Evolutionary conservation across 352 stramenopile species (phyloP), one percentile per base, ranked within the genome.

Genomic region (Phytophthora lateralis): DNA sequence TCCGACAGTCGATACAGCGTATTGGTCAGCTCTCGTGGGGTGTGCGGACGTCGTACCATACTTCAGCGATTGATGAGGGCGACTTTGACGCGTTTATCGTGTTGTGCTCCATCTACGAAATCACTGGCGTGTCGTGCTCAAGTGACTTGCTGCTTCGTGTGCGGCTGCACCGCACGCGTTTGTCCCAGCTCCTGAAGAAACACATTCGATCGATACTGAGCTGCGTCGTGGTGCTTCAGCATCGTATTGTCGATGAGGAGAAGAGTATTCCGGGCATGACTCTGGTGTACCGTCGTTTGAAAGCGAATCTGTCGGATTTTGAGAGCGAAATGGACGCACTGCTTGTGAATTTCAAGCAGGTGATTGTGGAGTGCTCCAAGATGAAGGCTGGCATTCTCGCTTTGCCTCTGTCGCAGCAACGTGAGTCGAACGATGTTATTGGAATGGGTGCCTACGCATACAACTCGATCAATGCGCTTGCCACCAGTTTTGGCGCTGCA

Each of bases 81-180:
- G 76, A 87, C 51, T 92, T 92, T 51, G 84, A 95, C 35, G 86
- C 84, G 18, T 95, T 90, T 54, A 88, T 91, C 27, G 85, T 92
- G 51, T 54, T 95, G 20, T 95, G 86, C 62, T 91, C 84, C n/a
- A 93, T 95, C 37, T 95, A 95, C 51, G 72, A 89, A 46, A 66
- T 63, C 20, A 73, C 78, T 21, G 79, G 80, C 2, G 84, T 95
- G 1, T 51, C 68, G 35, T 92, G 82, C 26, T 75, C 79, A 5
- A 86, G 73, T 47, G 85, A 92, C 55, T 63, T 95, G 64, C 66
- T 93, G 17, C 70, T 91, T 27, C 86, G 85, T 51, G 50, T 95
- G 27, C 75, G 80, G 7, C 78, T 89, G 63, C 85, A 95, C 48
- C 84, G 86, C 29, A 79, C 71, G 5, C 76, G 78, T 3, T 63